phyloP scores from a whole-genome alignment of 805 yeast species.

The Saccharomyces mikatae region DNA sequence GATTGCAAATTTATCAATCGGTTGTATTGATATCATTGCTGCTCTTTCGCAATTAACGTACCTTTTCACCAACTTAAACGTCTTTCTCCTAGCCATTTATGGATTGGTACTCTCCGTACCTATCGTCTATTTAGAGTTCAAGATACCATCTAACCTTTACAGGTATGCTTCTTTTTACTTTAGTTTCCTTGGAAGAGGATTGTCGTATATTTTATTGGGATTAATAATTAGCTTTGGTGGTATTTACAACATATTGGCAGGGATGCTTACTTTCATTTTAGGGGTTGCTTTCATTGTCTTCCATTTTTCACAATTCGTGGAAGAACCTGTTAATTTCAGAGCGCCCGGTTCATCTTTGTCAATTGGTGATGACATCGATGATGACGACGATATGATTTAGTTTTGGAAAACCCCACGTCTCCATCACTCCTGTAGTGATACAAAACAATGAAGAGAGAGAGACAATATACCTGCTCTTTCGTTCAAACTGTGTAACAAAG shows the following conservation, averaged over 20 bases:
- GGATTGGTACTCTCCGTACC: constrained; percentile 46
- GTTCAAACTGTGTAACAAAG: too few species aligned
- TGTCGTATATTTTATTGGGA: constrained; percentile 32
- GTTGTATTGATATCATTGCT: constrained; percentile 40
- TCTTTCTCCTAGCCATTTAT: constrained; percentile 53
- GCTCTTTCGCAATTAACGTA: constrained; percentile 18
- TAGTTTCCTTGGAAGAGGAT: constrained; percentile 52
- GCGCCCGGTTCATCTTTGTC: constrained; percentile 37
- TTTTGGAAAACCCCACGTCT: background rate
- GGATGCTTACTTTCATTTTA: constrained; percentile 46
- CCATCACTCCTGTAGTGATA: background rate
- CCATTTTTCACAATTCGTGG: constrained; percentile 66
- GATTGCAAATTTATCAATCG: constrained; percentile 46
- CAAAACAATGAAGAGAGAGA: background rate
- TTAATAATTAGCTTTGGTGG: constrained; percentile 51
- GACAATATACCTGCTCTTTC: background rate
- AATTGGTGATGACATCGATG: constrained; percentile 31
- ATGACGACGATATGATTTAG: background rate
- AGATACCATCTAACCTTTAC: constrained; percentile 50
- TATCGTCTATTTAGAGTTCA: constrained; percentile 39
- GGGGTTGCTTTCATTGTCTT: constrained; percentile 55
- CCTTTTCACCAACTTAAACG: constrained; percentile 17
- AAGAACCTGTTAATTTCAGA: constrained; percentile 78
- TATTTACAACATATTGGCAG: constrained; percentile 48
- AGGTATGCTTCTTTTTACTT: constrained; percentile 60